These are phyloP conservation scores for Ilex paraguariensis DNA, from an alignment of 305 asterid genomes.

Conservation along the genomic window DNA sequence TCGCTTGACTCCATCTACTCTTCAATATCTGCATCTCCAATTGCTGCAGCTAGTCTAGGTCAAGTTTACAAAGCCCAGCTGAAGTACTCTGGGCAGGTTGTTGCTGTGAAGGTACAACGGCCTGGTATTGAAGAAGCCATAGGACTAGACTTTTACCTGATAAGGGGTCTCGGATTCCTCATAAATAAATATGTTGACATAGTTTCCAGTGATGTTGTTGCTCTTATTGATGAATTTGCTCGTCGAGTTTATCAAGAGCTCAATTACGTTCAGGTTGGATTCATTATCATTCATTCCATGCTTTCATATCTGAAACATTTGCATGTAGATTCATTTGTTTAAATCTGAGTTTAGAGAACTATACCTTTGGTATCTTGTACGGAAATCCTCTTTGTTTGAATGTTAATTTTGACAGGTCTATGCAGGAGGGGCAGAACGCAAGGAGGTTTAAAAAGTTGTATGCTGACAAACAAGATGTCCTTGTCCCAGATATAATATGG, in stretches of 20 bases:
- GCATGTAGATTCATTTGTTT: constrained; percentile 1
- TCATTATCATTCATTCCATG: constrained; percentile 9
- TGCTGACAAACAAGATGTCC: constrained; percentile 91
- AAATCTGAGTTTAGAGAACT: background rate
- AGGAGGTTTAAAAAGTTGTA: constrained; percentile 96
- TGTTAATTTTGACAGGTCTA: constrained; percentile 59
- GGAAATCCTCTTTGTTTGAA: constrained; percentile 36
- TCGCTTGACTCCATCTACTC: constrained; percentile 78
- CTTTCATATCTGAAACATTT: background rate
- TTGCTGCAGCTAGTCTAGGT: constrained; percentile 98
- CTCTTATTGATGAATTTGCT: constrained; percentile 96
- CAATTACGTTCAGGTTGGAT: constrained; percentile 92
- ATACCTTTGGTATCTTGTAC: background rate
- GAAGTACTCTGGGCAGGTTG: constrained; percentile 79
- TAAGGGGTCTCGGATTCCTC: constrained; percentile 80
- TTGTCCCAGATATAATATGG: constrained; percentile 98
- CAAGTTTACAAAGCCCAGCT: constrained; percentile 96
- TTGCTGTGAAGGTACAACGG: constrained; percentile 98
- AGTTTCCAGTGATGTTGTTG: constrained; percentile 79
- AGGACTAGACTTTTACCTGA: constrained; percentile 84
- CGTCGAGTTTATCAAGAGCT: constrained; percentile 98
- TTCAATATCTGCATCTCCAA: constrained; percentile 83
- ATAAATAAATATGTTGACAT: constrained; percentile 81
- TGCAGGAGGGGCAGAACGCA: constrained; percentile 99
- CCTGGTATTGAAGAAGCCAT: constrained; percentile 96